phyloP scores from a whole-genome alignment of 176 grass and related monocot genomes.

The Cenchrus purpureus region DNA sequence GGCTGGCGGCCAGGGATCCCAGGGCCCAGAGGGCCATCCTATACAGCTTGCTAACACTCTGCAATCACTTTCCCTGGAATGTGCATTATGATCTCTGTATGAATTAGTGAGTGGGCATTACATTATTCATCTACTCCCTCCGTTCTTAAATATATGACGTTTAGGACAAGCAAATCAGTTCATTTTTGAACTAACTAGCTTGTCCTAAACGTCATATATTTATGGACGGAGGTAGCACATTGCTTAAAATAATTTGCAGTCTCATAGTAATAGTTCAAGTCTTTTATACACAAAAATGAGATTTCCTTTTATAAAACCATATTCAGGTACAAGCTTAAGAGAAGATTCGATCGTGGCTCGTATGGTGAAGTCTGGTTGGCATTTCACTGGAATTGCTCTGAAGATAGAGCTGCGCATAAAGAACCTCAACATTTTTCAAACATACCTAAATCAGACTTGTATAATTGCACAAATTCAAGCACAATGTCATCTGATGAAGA shows the following conservation, averaged over 20 bases:
- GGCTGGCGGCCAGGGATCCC: no score
- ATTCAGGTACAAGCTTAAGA: constrained; percentile 91
- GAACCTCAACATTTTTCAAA: constrained; percentile 42
- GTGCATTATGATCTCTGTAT: neutral
- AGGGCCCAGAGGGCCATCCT: no score
- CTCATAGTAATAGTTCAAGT: constrained; percentile 27
- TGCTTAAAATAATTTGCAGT: neutral
- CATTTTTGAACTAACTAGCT: no score
- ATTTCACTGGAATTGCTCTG: constrained; percentile 96
- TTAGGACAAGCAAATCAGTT: no score
- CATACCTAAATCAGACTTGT: constrained; percentile 41
- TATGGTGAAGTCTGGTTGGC: constrained; percentile 99
- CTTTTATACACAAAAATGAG: constrained; percentile 6
- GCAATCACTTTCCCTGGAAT: constrained; percentile 19
- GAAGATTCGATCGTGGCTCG: constrained; percentile 90
- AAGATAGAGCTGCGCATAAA: constrained; percentile 56
- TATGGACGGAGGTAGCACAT: neutral
- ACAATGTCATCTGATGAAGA: constrained; percentile 43
- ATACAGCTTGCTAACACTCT: neutral
- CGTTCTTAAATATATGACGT: no score
- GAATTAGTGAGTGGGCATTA: constrained; percentile 14
- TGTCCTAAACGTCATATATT: no score
- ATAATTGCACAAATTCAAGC: constrained; percentile 59
- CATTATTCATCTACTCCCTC: neutral
- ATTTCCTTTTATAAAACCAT: constrained; percentile 48